A percentile compares a stretch with the other conserved stretches of the same genome.
Evolutionary conservation across 257 asterid species (phyloP).

Genomic region (Solanum pinnatisectum): DNA sequence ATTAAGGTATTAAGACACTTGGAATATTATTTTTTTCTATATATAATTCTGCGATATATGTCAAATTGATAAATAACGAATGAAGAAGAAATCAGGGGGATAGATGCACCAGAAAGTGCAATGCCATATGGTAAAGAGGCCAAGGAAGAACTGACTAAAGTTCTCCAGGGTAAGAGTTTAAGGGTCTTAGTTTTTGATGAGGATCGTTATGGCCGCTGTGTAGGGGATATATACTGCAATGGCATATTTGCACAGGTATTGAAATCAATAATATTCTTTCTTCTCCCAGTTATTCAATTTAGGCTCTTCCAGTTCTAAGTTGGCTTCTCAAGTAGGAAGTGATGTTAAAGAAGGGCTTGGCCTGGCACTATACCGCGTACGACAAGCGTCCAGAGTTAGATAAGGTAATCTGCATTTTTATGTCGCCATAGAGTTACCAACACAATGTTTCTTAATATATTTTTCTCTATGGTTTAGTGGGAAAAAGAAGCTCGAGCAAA

Average conservation of each 20-base stretch:
- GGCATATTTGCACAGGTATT: constrained; percentile 85
- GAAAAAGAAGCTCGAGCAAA: constrained; percentile 81
- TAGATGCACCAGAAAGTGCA: constrained; percentile 81
- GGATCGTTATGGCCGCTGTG: constrained; percentile 81
- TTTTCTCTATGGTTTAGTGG: constrained; percentile 38
- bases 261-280: not conserved
- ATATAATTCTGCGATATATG: not conserved
- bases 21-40: not conserved
- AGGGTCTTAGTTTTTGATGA: constrained; percentile 54
- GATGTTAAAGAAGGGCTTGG: constrained; percentile 92
- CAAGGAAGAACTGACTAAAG: constrained; percentile 57
- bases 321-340: constrained; percentile 36
- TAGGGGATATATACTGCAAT: constrained; percentile 81
- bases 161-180: constrained; percentile 60
- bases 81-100: constrained; percentile 49
- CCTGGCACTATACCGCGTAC: constrained; percentile 85
- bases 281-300: not conserved
- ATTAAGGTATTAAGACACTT: constrained; percentile 44
- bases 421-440: not conserved
- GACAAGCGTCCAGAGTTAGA: constrained; percentile 69
- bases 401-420: constrained; percentile 28
- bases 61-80: not conserved
- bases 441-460: not conserved
- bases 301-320: not conserved
- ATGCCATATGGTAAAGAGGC: constrained; percentile 88